A percentile compares a stretch with the other conserved stretches of the same genome.
phyloP scores from a whole-genome alignment of 75 land plant species.

The Gnetum montanum region DNA sequence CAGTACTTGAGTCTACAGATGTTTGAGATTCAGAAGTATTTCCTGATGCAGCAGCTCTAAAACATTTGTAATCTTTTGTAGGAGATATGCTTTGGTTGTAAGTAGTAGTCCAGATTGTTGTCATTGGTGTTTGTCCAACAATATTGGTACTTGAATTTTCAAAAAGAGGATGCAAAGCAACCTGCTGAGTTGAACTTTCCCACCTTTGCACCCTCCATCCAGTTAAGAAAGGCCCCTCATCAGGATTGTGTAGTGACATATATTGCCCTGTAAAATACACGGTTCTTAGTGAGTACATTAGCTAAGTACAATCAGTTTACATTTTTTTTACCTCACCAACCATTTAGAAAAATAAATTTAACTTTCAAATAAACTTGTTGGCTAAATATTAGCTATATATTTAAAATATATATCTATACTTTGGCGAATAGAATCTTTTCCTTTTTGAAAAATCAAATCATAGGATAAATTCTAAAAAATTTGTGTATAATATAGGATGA shows the following conservation, averaged over 20 bases:
- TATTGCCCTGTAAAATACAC: slow-evolving; percentile 60
- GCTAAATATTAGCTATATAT: too few species aligned
- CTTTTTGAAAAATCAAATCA: too few species aligned
- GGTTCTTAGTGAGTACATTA: not conserved
- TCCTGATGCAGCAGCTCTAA: slow-evolving; percentile 16
- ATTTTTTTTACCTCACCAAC: not conserved
- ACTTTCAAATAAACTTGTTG: too few species aligned
- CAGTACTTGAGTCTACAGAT: slow-evolving; percentile 28
- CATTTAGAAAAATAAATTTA: not conserved
- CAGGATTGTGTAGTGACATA: slow-evolving; percentile 90
- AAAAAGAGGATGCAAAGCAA: slow-evolving; percentile 86
- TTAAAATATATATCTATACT: too few species aligned
- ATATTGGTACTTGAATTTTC: slow-evolving; percentile 58
- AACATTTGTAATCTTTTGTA: slow-evolving; percentile 29
- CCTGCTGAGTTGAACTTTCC: slow-evolving; percentile 83
- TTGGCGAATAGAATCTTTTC: too few species aligned
- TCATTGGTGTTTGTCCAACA: slow-evolving; percentile 73
- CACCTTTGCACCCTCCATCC: slow-evolving; percentile 95
- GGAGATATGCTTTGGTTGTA: slow-evolving; percentile 71
- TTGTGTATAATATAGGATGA: too few species aligned
- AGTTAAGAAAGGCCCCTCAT: slow-evolving; percentile 83
- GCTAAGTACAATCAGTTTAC: not conserved
- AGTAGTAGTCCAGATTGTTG: slow-evolving; percentile 75
- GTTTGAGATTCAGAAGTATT: slow-evolving; percentile 17
- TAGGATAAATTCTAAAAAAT: too few species aligned